A percentile compares a stretch with the other conserved stretches of the same genome.
Conservation (phyloP, 495 filamentous ascomycete genomes). For the Xylaria scruposa region DNA sequence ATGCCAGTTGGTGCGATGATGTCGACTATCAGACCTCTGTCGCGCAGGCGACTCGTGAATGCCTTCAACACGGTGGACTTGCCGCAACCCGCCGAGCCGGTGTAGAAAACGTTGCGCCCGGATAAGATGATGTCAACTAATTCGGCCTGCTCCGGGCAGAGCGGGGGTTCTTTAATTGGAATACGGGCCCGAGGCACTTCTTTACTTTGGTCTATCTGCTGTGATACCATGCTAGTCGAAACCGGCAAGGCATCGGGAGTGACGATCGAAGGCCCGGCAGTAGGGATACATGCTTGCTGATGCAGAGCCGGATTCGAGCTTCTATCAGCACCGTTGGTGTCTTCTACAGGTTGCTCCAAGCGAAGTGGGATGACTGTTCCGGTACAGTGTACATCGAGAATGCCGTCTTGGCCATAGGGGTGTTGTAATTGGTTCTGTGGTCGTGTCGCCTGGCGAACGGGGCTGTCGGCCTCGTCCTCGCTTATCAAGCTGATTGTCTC, state of each 20-base stretch:
- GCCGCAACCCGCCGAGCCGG: constrained; percentile 66
- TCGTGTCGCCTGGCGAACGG: not conserved
- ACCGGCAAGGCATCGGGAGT: not conserved
- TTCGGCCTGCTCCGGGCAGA: constrained; percentile 53
- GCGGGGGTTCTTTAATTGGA: constrained; percentile 15
- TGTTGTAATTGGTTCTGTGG: no score
- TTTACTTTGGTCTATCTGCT: not conserved
- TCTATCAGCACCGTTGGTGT: not conserved
- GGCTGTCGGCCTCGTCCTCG: constrained; percentile 9
- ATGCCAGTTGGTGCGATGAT: constrained; percentile 65
- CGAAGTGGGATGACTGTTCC: not conserved
- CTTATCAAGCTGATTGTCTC: constrained; percentile 17
- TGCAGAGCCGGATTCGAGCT: not conserved
- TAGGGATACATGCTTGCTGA: not conserved
- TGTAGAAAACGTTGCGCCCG: constrained; percentile 66
- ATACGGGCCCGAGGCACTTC: not conserved
- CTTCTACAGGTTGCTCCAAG: no score
- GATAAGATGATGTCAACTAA: constrained; percentile 56
- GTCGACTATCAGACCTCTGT: constrained; percentile 45
- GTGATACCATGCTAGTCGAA: not conserved
- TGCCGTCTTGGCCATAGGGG: no score
- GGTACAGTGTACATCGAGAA: not conserved
- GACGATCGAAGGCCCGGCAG: not conserved
- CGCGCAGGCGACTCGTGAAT: constrained; percentile 48
- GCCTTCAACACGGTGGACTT: constrained; percentile 64